phyloP scores from a whole-genome alignment of 371 early-diverging fungal species.

The Mucor lusitanicus region DNA sequence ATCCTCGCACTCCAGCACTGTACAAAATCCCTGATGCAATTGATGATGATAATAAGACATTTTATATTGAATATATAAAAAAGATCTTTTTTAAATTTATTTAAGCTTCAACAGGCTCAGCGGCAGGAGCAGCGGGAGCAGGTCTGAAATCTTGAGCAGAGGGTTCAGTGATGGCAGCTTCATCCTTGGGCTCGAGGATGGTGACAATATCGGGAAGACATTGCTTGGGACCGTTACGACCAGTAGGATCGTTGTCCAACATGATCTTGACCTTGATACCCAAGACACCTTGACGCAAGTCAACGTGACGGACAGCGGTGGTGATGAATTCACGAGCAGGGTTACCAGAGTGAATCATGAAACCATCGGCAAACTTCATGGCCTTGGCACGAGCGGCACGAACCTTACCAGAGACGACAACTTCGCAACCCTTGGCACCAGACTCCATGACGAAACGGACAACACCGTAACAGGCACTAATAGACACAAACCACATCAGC shows the following conservation, averaged over 20 bases:
- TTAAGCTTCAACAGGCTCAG: slow-evolving; percentile 43
- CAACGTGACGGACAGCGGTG: slow-evolving; percentile 97
- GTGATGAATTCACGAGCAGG: slow-evolving; percentile 98
- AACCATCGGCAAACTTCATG: slow-evolving; percentile 99
- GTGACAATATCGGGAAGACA: slow-evolving; percentile 97
- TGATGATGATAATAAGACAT: background rate
- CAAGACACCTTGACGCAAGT: slow-evolving; percentile 99
- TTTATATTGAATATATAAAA: background rate
- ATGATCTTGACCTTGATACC: slow-evolving; percentile 99
- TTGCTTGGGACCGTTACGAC: slow-evolving; percentile 95
- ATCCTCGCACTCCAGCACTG: background rate
- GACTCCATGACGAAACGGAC: slow-evolving; percentile 99
- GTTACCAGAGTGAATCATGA: slow-evolving; percentile 99
- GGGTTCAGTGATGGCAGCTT: slow-evolving; percentile 71
- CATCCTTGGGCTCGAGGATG: slow-evolving; percentile 94
- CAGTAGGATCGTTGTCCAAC: slow-evolving; percentile 97
- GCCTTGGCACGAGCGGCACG: slow-evolving; percentile 99
- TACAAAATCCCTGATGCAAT: background rate
- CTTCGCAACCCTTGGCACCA: slow-evolving; percentile 99
- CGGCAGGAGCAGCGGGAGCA: slow-evolving; percentile 57
- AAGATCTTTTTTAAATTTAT: background rate
- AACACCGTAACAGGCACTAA: slow-evolving; percentile 97
- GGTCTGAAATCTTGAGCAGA: slow-evolving; percentile 73
- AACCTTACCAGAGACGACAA: slow-evolving; percentile 99
- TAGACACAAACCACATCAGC: slow-evolving; percentile 3